Evolutionary conservation across 2,329 filamentous ascomycete genomes (phyloP), one percentile per base, ranked within the genome.

Genomic region (Aureobasidium pullulans): DNA sequence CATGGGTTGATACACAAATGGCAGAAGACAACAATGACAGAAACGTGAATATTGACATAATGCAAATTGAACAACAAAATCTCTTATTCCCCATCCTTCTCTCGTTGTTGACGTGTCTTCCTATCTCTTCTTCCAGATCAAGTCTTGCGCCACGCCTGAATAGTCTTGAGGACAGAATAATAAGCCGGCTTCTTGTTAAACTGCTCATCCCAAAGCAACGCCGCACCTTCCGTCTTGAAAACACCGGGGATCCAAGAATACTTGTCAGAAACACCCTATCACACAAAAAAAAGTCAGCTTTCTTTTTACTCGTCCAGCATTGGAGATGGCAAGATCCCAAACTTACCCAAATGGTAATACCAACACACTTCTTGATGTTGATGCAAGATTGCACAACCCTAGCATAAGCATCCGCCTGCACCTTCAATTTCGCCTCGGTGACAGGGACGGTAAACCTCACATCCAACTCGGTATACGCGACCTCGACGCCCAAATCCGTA

Each of bases 381-480:
- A 71, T 64, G 64, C 74, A 76, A 42, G 72, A 70, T 13, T 66
- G 65, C 1, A 72, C 70, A 2, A 69, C 63, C 15, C 68, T 64
- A 11, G 69, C 75, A 60, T 79, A 84, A 34, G 78, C 77, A 32
- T 68, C 66, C 1, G 75, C 77, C 70, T 85, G 81, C 9, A 68
- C 66, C 9, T 63, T 56, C 15, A 69, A 59, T 11, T 66, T 66
- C 1, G 62, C 61, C 2, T 64, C 60, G 2, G 66, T 69, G 3
- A 65, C 64, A 1, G 71, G 70, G 1, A 66, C 66, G 32, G 48
- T 62, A 31, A 72, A 65, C 34, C 70, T 65, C 64, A 88, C 86
- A 66, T 89, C 86, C 16, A 87, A 76, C 72, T 87, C 84, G 2
- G 84, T 86, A 58, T 85, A 76, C 8, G 83, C 83, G 31, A 86